Evolutionary conservation across 140 eudicot genomes (phyloP), one percentile per base, ranked within the genome.

Genomic region (Erigeron philadelphicus): DNA sequence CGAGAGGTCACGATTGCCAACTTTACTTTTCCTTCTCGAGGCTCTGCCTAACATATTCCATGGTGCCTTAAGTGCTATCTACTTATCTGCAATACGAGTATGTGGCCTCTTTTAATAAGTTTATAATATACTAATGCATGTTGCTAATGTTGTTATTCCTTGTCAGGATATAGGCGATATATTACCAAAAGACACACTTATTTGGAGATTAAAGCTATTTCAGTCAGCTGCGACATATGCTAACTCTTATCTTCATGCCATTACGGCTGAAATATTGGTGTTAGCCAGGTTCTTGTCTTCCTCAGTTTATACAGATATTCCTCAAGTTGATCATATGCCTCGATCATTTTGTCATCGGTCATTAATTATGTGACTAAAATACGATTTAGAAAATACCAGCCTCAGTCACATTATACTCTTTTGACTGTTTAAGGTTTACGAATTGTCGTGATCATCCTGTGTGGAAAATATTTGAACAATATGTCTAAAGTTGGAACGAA

Each of bases 201-300:
- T 62, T 44, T 82, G 95, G 95, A 77, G 88, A 79, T 43, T 89
- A 35, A 82, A 80, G 63, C 56, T 86, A 58, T 85, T 86, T 67
- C 59, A 78, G 71, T 55, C 88, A 9, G 85, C 84, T 57, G 88
- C 90, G 54, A 75, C 75, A 40, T 73, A 67, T 73, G 76, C 86
- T 48, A 86, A 84, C 70, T 80, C 88, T 23, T 84, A 74, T 68
- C 81, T 89, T 44, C 85, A 84, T 16, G 66, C 68, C 11, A 83
- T 89, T 31, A 84, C 75, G 43, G 78, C 85, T 53, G 79, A 86
- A 80, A 85, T 76, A 21, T 85, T 86, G 45, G 73, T 86, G 68
- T 77, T 89, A 31, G 88, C 88, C 73, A 84, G 88, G 93, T 86
- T 48, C n/a, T 42, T 59, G 43, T 40, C 44, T 47, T 75, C 31